These are phyloP conservation scores for Diplocarpon mali DNA, from an alignment of 2,329 filamentous ascomycete genomes.

Conservation along the genomic window DNA sequence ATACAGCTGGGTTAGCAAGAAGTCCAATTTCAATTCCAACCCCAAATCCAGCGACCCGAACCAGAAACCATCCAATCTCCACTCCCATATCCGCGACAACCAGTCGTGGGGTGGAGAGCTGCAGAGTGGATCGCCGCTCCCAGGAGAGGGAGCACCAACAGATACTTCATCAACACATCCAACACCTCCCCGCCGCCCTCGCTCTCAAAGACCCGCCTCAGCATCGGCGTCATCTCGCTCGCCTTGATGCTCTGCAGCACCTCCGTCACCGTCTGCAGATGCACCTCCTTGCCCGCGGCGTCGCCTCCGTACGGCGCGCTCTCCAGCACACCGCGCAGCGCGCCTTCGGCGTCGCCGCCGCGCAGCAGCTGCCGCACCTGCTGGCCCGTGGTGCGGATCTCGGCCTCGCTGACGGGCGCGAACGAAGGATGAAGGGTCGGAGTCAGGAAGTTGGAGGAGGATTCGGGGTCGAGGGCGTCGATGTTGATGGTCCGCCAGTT, in stretches of 20 bases:
- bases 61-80: background rate
- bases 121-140: too few species aligned
- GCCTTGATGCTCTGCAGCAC: constrained; percentile 94
- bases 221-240: constrained; percentile 83
- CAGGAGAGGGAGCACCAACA: constrained; percentile 45
- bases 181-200: constrained; percentile 74
- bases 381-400: constrained; percentile 64
- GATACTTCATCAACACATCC: constrained; percentile 95
- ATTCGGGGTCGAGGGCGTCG: constrained; percentile 83
- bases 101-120: too few species aligned
- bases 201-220: constrained; percentile 68
- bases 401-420: constrained; percentile 62
- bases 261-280: constrained; percentile 80
- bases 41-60: background rate
- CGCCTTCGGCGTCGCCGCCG: constrained; percentile 78
- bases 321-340: constrained; percentile 73
- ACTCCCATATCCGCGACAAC: background rate
- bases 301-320: constrained; percentile 64
- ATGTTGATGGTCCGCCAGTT: constrained; percentile 87
- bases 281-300: constrained; percentile 58
- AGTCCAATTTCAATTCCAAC: background rate
- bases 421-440: constrained; percentile 69
- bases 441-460: constrained; percentile 81
- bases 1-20: background rate
- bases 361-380: constrained; percentile 83